Conservation (phyloP, 148 eudicot species). For the Rhododendron molle region DNA sequence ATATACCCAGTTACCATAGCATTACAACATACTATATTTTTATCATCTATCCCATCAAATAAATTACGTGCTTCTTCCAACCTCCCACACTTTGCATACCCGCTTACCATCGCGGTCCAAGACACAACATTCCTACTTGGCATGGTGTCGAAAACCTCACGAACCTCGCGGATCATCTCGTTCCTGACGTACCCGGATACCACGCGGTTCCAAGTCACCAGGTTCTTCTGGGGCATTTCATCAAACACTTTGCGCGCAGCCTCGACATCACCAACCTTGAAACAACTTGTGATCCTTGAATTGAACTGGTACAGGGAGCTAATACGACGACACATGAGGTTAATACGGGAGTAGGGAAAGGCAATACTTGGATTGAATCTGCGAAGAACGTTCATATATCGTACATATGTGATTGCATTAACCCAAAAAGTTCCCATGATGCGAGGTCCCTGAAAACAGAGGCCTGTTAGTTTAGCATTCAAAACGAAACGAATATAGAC, state of each 20-base stretch:
- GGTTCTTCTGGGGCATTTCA: constrained; percentile 61
- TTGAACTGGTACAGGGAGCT: constrained; percentile 27
- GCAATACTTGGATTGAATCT: not conserved
- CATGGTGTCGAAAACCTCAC: constrained; percentile 45
- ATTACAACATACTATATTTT: constrained; percentile 59
- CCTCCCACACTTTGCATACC: constrained; percentile 45
- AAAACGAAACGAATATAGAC: too few relatives aligned
- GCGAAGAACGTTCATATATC: not conserved
- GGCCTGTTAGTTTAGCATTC: too few relatives aligned
- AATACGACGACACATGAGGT: constrained; percentile 11
- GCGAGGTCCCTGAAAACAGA: too few relatives aligned
- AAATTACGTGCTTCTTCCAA: constrained; percentile 39
- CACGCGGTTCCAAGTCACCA: constrained; percentile 72
- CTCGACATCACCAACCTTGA: constrained; percentile 36
- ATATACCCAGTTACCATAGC: constrained; percentile 58
- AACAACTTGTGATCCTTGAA: constrained; percentile 33
- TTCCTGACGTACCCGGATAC: constrained; percentile 59
- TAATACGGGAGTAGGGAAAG: not conserved
- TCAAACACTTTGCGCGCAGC: constrained; percentile 53
- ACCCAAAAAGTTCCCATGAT: too few relatives aligned
- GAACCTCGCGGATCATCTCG: constrained; percentile 45
- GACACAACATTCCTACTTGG: constrained; percentile 33
- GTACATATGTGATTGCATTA: not conserved
- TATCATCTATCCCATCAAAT: constrained; percentile 42
- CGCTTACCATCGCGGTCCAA: constrained; percentile 58